These are phyloP conservation scores for Suhomyces sp. DNA, from an alignment of 805 yeast genomes.

Conservation along the genomic window DNA sequence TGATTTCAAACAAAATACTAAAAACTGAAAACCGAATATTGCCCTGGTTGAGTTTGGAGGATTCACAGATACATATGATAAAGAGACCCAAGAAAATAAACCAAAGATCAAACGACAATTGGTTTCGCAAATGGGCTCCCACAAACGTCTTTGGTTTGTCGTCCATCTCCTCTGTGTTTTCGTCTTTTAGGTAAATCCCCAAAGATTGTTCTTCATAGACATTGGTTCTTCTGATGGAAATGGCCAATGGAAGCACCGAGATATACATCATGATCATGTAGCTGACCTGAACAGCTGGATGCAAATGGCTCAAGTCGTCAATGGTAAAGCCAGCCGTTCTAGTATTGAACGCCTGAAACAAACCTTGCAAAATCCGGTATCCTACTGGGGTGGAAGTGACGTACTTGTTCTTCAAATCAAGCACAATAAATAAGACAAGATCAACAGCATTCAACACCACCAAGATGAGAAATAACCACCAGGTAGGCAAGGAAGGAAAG, in stretches of 20 bases:
- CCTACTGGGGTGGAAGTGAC: conserved; percentile 61
- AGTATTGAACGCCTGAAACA: conserved; percentile 87
- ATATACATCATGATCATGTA: conserved; percentile 98
- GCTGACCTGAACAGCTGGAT: conserved; percentile 90
- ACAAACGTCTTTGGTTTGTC: conserved; percentile 59
- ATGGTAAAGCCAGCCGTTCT: conserved; percentile 91
- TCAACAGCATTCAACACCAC: conserved; percentile 73
- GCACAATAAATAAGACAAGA: conserved; percentile 70
- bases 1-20: conserved; percentile 76
- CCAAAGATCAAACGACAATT: conserved; percentile 93
- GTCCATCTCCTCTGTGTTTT: conserved; percentile 29
- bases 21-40: conserved; percentile 61
- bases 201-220: conserved; percentile 96
- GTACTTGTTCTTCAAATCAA: conserved; percentile 57
- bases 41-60: conserved; percentile 48
- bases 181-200: conserved; percentile 68
- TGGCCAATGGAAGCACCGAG: conserved; percentile 93
- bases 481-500: conserved; percentile 90
- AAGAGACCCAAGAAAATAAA: conserved; percentile 83
- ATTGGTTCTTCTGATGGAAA: conserved; percentile 92
- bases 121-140: conserved; percentile 85
- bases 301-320: conserved; percentile 64
- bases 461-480: conserved; percentile 85
- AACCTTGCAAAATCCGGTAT: conserved; percentile 71
- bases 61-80: conserved; percentile 83